Evolutionary conservation across 805 yeast genomes (phyloP), one percentile per base, ranked within the genome.

Genomic region (Pichia manshurica): DNA sequence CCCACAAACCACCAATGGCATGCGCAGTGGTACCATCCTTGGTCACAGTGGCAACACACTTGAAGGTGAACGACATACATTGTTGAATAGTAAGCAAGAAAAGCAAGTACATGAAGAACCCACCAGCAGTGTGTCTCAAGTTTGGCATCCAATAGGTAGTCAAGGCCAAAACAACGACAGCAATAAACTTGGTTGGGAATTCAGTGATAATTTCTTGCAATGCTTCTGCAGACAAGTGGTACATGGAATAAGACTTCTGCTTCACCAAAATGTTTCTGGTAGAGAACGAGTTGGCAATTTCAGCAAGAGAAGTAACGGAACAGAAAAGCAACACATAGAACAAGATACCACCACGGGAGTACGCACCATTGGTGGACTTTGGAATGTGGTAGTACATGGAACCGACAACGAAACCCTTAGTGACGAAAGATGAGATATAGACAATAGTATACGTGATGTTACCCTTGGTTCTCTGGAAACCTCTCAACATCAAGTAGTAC

Each of bases 171-270:
- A 73, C 59, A 32, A 77, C 46, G 43, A 75, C 69, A 19, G 79
- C 74, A 64, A 75, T 55, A 39, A 77, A 62, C 58, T 79, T 78
- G 28, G 74, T 67, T 4, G 87, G 87, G 46, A 80, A 61, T 57
- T 78, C 81, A 35, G 81, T 73, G 35, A 81, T 58, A 53, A 76
- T 73, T 48, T 72, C 71, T 15, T 82, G 79, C 39, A 81, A 53
- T 8, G 81, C 76, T 63, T 81, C 86, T 28, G 85, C 84, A 20
- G 86, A 74, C n/a, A 80, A 78, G 53, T 81, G 77, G 60, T 78
- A 81, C 66, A 82, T 67, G 13, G 84, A 78, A 55, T 78, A 81
- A 21, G 80, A 72, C 55, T 75, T 74, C 55, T 82, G 88, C 60
- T 81, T 82, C 53, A 75, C 79, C 49, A 81, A 70, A 55, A 82